These are phyloP conservation scores for Ophiosphaerella herpotricha DNA, from an alignment of 2,329 filamentous ascomycete species.

Conservation along the genomic window DNA sequence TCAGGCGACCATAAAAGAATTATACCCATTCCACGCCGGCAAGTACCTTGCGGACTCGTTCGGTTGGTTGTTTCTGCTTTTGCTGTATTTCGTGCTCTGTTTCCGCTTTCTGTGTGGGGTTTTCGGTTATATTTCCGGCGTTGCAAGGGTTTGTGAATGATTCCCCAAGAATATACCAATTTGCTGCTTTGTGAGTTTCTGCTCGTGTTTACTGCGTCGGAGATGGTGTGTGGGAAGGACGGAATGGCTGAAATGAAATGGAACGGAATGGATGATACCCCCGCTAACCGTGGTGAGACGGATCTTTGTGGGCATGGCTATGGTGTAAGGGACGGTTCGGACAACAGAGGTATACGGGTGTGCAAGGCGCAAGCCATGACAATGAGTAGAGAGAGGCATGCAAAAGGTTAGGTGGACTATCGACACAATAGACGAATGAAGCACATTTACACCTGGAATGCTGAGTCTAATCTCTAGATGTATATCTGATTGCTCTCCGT, in stretches of 20 bases:
- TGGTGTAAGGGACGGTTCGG: constrained; percentile 7
- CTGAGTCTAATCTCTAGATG: too few relatives aligned
- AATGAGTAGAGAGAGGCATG: neutral
- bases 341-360: constrained; percentile 4
- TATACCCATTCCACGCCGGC: constrained; percentile 45
- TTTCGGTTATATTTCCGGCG: constrained; percentile 25
- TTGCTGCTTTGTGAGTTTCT: constrained; percentile 40
- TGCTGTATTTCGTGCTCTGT: constrained; percentile 15
- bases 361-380: neutral
- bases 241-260: neutral
- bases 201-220: constrained; percentile 3
- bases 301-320: constrained; percentile 19
- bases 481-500: too few relatives aligned
- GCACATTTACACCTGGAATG: constrained; percentile 7
- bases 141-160: constrained; percentile 37
- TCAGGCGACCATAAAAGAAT: constrained; percentile 47
- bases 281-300: constrained; percentile 28
- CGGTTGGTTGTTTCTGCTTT: constrained; percentile 34
- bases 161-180: constrained; percentile 51
- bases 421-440: constrained; percentile 15
- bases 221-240: constrained; percentile 6
- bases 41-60: constrained; percentile 41
- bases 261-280: constrained; percentile 23
- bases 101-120: constrained; percentile 15
- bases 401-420: constrained; percentile 6